Conservation (phyloP, 148 eudicot genomes). For the Rhododendron simsii region DNA sequence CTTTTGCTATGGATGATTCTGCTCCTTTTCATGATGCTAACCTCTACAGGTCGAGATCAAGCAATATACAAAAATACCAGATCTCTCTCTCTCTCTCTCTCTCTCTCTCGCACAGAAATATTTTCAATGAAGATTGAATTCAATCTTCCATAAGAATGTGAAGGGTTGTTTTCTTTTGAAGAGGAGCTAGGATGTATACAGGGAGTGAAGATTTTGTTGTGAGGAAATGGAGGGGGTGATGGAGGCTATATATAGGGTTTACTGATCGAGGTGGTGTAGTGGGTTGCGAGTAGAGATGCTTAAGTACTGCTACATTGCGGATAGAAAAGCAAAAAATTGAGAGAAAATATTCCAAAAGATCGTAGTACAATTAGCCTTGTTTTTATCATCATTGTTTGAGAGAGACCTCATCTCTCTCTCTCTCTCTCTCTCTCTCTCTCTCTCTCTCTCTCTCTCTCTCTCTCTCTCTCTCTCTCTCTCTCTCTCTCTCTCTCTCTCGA, state of each 20-base stretch:
- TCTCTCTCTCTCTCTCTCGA: too few relatives aligned
- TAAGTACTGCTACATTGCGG: neutral
- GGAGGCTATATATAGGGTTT: neutral
- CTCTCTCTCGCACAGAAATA: too few relatives aligned
- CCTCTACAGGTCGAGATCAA: too few relatives aligned
- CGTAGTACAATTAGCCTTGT: neutral
- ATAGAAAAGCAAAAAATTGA: neutral
- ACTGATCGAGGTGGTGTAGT: neutral
- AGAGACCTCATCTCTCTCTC: neutral
- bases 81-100: too few relatives aligned
- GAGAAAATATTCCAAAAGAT: neutral
- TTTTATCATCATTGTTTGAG: neutral
- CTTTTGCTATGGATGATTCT: too few relatives aligned
- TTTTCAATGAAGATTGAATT: too few relatives aligned
- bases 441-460: neutral
- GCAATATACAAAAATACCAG: too few relatives aligned
- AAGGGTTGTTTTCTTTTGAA: neutral
- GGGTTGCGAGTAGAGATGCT: neutral
- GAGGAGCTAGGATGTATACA: neutral
- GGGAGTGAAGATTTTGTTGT: neutral
- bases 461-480: too few relatives aligned
- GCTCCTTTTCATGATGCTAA: too few relatives aligned
- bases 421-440: neutral
- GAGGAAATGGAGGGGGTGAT: neutral
- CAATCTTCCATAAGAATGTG: neutral